Evolutionary conservation across 345 rosid species (phyloP).

Genomic region (Boechera retrofracta): DNA sequence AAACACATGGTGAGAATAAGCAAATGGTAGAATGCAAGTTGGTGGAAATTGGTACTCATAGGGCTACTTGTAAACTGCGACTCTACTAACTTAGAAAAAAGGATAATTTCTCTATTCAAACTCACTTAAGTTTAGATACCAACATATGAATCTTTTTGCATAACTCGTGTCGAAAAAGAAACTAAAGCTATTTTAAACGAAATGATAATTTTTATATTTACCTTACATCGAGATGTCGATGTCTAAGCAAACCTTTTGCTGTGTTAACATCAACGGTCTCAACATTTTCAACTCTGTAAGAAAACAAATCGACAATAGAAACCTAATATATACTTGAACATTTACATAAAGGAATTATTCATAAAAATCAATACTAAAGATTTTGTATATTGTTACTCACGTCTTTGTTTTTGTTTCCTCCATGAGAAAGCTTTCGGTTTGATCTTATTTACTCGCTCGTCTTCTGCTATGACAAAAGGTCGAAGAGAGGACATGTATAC

Average conservation of each 20-base stretch:
- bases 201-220: neutral
- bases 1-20: too few species aligned
- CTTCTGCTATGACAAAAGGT: conserved; percentile 21
- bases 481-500: neutral
- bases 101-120: too few species aligned
- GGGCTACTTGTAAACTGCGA: too few species aligned
- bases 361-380: neutral
- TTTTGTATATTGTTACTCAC: conserved; percentile 2
- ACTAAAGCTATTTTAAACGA: neutral
- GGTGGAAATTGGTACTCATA: too few species aligned
- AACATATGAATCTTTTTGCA: too few species aligned
- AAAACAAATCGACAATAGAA: neutral
- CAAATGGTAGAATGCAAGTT: too few species aligned
- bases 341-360: neutral
- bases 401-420: conserved; percentile 41
- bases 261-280: conserved; percentile 48
- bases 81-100: too few species aligned
- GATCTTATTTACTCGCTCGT: conserved; percentile 8
- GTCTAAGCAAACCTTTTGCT: conserved; percentile 57
- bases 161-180: too few species aligned
- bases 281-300: conserved; percentile 53
- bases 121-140: too few species aligned
- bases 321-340: neutral
- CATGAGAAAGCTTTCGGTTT: conserved; percentile 33
- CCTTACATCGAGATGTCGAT: conserved; percentile 62